Percentiles rank a stretch among this genome's conserved stretches.
Conservation (phyloP, 106 monocot species). For the Dendrobium officinale region DNA sequence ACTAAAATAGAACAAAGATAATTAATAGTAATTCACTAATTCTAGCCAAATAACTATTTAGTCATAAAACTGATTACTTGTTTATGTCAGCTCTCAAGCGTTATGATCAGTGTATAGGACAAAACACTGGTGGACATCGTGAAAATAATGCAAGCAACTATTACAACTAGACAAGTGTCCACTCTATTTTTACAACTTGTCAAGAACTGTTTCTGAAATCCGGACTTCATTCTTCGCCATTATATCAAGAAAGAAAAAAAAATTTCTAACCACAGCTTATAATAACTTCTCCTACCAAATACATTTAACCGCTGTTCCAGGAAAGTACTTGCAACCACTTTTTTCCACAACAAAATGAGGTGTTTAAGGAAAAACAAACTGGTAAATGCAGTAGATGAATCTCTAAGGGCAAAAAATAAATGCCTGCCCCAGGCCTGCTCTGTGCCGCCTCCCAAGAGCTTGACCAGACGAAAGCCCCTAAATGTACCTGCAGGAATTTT, state of each 20-base stretch:
- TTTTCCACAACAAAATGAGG: background rate
- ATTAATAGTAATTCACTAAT: background rate
- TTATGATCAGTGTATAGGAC: background rate
- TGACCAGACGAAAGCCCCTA: conserved; percentile 26
- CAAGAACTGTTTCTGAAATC: background rate
- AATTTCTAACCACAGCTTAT: background rate
- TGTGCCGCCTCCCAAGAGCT: conserved; percentile 14
- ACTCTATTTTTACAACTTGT: background rate
- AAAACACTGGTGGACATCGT: background rate
- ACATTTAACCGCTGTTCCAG: background rate
- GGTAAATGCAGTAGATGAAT: background rate
- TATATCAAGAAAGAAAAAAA: too few species aligned
- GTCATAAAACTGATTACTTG: background rate
- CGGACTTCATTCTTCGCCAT: too few species aligned
- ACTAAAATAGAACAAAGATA: background rate
- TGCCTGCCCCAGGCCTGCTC: conserved; percentile 23
- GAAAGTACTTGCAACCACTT: background rate
- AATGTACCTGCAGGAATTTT: conserved; percentile 28
- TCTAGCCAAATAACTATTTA: background rate
- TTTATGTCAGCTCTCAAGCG: background rate
- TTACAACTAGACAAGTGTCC: background rate
- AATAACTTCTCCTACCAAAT: too few species aligned
- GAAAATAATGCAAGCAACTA: background rate
- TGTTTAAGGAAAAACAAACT: background rate
- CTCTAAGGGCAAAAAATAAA: background rate